Base-by-base conservation (phyloP, 257 asterid species). In the Paraleonurus japonicus region DNA sequence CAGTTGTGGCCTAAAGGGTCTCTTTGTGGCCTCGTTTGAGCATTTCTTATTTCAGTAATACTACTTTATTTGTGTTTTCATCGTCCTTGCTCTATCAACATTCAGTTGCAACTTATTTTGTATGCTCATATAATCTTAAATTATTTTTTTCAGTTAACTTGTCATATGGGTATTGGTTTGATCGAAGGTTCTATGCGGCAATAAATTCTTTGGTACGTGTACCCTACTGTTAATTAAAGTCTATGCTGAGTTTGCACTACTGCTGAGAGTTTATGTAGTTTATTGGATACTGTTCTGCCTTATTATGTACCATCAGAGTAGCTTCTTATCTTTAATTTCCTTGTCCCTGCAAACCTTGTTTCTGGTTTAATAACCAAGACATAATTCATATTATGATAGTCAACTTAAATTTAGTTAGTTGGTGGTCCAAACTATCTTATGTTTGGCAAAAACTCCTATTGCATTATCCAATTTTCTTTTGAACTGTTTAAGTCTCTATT, bases 141-240 rank as follows among this genome's bases (percentile, higher is more conserved):
- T 76, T 60, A 12, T 60, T 80, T 62, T 61, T 66, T 78, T 77
- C 66, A 95, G 99, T 89, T 74, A 91, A 85, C 87, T 81, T 95
- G 96, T 96, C 98, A 26, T 92, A 95, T 80, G 97, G 98, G 11
- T 95, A 75, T 80, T 95, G 98, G 99, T 73, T 95, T 45, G 85
- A 81, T 75, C 81, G 62, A 75, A 81, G 94, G 71, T 86, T 77
- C 67, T 88, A 89, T 80, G 93, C 98, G 12, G 90, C 96, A 60
- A 78, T 95, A 65, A 88, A 83, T 61, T 92, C 87, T 79, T 71
- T 89, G 99, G 98, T 94, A 89, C 19, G 91, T 84, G 61, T 61
- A 20, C 59, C 63, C 16, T 67, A 28, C 51, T 73, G 37, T 8
- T 69, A 48, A 53, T 80, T 87, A 68, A 84, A 72, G 35, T 89